Evolutionary conservation across 305 asterid genomes (phyloP).

Genomic region (Nicotiana rustica): DNA sequence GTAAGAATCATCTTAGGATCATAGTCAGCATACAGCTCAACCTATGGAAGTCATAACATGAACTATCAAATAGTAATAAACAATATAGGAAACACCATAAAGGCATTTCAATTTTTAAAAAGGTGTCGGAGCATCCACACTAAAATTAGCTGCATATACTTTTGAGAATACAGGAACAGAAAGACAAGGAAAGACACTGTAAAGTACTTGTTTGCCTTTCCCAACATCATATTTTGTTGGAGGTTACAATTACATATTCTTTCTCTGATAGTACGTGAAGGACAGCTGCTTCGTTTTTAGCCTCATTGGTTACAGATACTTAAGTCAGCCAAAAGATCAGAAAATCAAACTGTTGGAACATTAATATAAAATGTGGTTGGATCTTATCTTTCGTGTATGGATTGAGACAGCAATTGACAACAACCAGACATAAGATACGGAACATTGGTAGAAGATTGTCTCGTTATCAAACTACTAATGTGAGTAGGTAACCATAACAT

Average conservation of each 20-base stretch:
- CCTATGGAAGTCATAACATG: slow-evolving; percentile 54
- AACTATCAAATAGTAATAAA: slow-evolving; percentile 36
- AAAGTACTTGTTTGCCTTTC: background rate
- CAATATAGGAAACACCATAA: slow-evolving; percentile 34
- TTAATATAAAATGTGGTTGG: slow-evolving; percentile 18
- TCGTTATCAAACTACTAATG: background rate
- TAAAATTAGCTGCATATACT: slow-evolving; percentile 17
- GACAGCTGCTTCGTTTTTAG: background rate
- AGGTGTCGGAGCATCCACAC: background rate
- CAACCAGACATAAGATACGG: background rate
- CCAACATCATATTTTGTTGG: background rate
- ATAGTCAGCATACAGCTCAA: slow-evolving; percentile 96
- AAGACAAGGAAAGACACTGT: background rate
- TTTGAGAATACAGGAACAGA: background rate
- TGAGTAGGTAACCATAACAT: slow-evolving; percentile 17
- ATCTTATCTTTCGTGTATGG: slow-evolving; percentile 27
- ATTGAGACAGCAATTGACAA: slow-evolving; percentile 5
- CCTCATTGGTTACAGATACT: slow-evolving; percentile 25
- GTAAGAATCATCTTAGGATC: slow-evolving; percentile 91
- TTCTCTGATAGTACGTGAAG: background rate
- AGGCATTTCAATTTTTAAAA: background rate
- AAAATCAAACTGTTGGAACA: slow-evolving; percentile 25
- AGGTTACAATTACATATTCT: slow-evolving; percentile 26
- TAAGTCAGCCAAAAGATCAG: slow-evolving; percentile 4
- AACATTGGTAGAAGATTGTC: background rate